phyloP scores from a whole-genome alignment of 2,329 filamentous ascomycete genomes.

The Ceratocystis eucalypticola region DNA sequence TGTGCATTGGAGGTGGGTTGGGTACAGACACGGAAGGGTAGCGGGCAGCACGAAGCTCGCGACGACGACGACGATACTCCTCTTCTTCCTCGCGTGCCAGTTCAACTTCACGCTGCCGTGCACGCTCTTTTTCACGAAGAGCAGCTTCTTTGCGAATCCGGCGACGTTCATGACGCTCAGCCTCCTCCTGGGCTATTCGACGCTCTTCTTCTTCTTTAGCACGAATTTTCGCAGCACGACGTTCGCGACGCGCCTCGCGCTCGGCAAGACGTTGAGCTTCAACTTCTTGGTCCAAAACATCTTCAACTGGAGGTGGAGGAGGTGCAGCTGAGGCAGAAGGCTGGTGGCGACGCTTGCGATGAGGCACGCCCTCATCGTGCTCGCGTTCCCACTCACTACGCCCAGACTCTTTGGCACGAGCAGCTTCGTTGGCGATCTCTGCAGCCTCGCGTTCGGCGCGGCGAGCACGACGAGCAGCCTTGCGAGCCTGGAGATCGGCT shows the following conservation, averaged over 20 bases:
- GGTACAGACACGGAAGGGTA: not conserved
- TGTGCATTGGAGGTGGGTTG: conserved; percentile 23
- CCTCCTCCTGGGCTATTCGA: conserved; percentile 40
- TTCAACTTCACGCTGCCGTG: conserved; percentile 38
- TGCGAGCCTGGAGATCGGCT: conserved; percentile 46
- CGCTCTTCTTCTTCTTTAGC: conserved; percentile 25
- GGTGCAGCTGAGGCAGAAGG: not conserved
- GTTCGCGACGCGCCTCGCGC: conserved; percentile 2
- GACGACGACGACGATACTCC: conserved; percentile 40
- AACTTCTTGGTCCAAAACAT: not conserved
- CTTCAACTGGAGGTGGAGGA: conserved; percentile 1
- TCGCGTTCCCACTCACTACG: conserved; percentile 27
- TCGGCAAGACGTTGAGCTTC: conserved; percentile 6
- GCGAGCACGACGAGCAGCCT: conserved; percentile 47
- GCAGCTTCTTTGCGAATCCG: conserved; percentile 35
- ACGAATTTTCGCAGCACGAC: conserved; percentile 1
- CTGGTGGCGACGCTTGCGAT: not conserved
- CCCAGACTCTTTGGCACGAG: conserved; percentile 36
- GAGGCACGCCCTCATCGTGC: not conserved
- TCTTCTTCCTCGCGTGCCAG: conserved; percentile 36
- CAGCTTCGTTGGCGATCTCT: conserved; percentile 44
- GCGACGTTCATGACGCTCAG: conserved; percentile 37
- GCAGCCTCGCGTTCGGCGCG: conserved; percentile 39
- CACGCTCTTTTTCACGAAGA: conserved; percentile 34
- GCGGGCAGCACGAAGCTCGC: conserved; percentile 35